phyloP scores from a whole-genome alignment of 352 stramenopile species.

The Phytopythium helicoides region DNA sequence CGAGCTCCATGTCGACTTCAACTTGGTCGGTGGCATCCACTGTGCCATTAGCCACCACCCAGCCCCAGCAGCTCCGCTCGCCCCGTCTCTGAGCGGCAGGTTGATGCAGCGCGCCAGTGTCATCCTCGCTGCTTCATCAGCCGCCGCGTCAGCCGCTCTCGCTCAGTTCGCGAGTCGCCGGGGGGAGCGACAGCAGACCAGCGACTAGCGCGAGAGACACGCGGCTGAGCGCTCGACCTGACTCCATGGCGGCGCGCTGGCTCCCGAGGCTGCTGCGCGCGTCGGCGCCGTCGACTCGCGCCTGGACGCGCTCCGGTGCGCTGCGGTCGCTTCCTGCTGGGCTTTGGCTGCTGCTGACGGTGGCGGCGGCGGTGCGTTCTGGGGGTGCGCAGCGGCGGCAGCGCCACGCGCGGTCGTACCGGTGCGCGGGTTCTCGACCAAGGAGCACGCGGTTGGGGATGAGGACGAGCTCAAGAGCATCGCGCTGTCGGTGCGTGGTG shows the following conservation, averaged over 20 bases:
- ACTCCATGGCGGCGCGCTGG: conserved; percentile 16
- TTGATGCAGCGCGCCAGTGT: too few species aligned
- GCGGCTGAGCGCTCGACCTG: background rate
- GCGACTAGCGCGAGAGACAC: too few species aligned
- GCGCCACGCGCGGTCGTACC: conserved; percentile 1
- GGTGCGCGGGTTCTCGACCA: conserved; percentile 5
- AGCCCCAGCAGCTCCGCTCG: too few species aligned
- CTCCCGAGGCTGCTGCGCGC: conserved; percentile 15
- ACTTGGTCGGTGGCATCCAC: too few species aligned
- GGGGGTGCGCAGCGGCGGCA: background rate
- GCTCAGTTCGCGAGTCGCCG: too few species aligned
- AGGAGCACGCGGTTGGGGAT: background rate
- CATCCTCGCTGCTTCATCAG: too few species aligned
- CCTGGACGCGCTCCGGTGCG: conserved; percentile 25
- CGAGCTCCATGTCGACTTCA: too few species aligned
- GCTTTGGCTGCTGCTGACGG: background rate
- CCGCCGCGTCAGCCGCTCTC: too few species aligned
- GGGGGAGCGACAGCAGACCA: too few species aligned
- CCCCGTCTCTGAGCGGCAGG: too few species aligned
- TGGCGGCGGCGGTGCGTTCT: conserved; percentile 1
- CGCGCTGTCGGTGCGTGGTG: conserved; percentile 4
- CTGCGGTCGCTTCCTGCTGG: background rate
- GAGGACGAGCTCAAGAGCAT: conserved; percentile 3
- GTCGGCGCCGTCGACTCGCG: conserved; percentile 6
- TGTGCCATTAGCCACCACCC: too few species aligned